Base-by-base conservation (phyloP, 176 grass and related monocot genomes). In the Eleusine indica region DNA sequence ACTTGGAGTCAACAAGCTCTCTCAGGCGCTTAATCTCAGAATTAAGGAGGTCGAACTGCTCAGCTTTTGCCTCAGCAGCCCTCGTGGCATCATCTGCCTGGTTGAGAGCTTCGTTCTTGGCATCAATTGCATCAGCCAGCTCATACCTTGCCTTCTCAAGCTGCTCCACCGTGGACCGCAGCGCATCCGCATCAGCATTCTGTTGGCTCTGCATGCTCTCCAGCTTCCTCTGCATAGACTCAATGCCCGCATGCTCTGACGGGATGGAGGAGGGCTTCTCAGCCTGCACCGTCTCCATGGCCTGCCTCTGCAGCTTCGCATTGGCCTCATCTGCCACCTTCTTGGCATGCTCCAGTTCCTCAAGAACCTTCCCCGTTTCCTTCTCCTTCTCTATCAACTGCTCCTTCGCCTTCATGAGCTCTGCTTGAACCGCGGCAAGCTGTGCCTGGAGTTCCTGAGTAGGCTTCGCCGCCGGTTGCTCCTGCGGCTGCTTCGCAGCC, bases 141-240 rank as follows among this genome's bases (percentile, higher is more conserved):
- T 95, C 92, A 51, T 84, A 78, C 79, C 90, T 94, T 4, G 94
- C 82, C 63, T 90, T 88, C 88, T 95, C 89, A 40, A 95, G 88
- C 80, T 94, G 92, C 81, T 93, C 86, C 75, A 86, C 84, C 0
- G 79, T 76, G 7, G 87, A 90, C 30, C 58, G 68, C 67, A 94
- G 76, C 0, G 79, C 80, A 0, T 60, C 46, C 2, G 53, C 73
- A 46, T 93, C 90, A 64, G 88, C 82, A 37, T 88, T 82, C 80
- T 98, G 92, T 71, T 93, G 90, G 81, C 41, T 89, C 72, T 89
- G 80, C 80, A 97, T 85, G 74, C 65, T 85, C 63, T 89, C 88
- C 39, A 94, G 86, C 88, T 92, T 88, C 83, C 63, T 86, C 62
- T 77, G 88, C 37, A 70, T 43, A 64, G 70, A 64, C 80, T 88